Evolutionary conservation across 805 yeast genomes (phyloP).

Genomic region (Yamadazyma olivae): DNA sequence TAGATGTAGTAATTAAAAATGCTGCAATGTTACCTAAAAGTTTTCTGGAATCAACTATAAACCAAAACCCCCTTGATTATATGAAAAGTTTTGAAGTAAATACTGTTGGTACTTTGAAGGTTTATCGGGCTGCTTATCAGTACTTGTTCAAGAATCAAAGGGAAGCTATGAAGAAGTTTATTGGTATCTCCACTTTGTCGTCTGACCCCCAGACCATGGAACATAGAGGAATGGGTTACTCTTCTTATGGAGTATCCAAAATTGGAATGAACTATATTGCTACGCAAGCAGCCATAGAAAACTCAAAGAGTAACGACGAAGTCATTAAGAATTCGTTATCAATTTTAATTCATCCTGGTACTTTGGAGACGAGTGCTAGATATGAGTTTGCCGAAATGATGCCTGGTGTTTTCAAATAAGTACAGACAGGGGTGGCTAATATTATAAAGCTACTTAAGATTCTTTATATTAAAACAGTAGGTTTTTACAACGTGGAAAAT

Average conservation of each 20-base stretch:
- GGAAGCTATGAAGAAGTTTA: constrained; percentile 8
- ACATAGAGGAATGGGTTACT: neutral
- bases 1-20: constrained; percentile 33
- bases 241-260: constrained; percentile 34
- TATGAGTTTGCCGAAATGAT: neutral
- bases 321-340: neutral
- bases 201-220: neutral
- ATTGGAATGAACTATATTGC: constrained; percentile 31
- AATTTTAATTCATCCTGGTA: constrained; percentile 36
- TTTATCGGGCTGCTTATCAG: constrained; percentile 7
- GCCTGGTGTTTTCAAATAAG: neutral
- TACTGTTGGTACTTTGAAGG: constrained; percentile 7
- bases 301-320: constrained; percentile 1
- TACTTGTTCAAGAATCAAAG: constrained; percentile 9
- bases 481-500: neutral
- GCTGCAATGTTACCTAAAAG: constrained; percentile 21
- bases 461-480: neutral
- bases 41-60: neutral
- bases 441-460: neutral
- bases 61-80: neutral
- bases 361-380: constrained; percentile 21
- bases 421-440: neutral
- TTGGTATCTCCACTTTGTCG: constrained; percentile 13
- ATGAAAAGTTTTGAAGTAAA: constrained; percentile 3
- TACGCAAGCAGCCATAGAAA: constrained; percentile 20